Conservation (phyloP, 2,329 filamentous ascomycete species). For the Ramichloridium luteum region DNA sequence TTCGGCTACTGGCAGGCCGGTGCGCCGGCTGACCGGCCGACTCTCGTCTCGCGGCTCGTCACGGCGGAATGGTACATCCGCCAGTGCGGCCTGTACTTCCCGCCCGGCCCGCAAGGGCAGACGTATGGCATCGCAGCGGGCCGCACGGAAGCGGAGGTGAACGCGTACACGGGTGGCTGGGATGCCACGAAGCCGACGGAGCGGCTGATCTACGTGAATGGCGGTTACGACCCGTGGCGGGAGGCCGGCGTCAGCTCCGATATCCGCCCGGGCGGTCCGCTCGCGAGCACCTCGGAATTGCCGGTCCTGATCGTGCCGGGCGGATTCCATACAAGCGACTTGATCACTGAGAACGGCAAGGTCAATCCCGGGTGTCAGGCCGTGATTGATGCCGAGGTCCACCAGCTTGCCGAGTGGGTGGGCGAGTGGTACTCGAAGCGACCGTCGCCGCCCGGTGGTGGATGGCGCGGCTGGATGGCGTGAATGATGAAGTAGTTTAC, state of each 20-base stretch:
- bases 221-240: conserved; percentile 49
- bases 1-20: conserved; percentile 46
- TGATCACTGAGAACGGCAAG: conserved; percentile 34
- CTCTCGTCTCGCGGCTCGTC: conserved; percentile 43
- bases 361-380: conserved; percentile 37
- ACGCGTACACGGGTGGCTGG: conserved; percentile 47
- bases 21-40: conserved; percentile 33
- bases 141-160: conserved; percentile 38
- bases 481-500: conserved; percentile 4
- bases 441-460: no score
- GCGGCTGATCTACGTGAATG: conserved; percentile 48
- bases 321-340: conserved; percentile 45
- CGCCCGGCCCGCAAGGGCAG: conserved; percentile 33
- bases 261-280: conserved; percentile 43
- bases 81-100: conserved; percentile 47
- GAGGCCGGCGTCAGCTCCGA: conserved; percentile 41
- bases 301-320: conserved; percentile 44
- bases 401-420: conserved; percentile 43
- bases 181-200: conserved; percentile 40
- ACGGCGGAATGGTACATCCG: conserved; percentile 41
- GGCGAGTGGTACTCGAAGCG: conserved; percentile 30
- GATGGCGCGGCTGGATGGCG: conserved; percentile 13
- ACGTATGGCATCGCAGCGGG: conserved; percentile 39
- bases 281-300: conserved; percentile 34
- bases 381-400: conserved; percentile 39